A percentile compares a stretch with the other conserved stretches of the same genome.
These are phyloP conservation scores for Pichia norvegensis DNA, from an alignment of 1,139 yeast species.

Conservation along the genomic window DNA sequence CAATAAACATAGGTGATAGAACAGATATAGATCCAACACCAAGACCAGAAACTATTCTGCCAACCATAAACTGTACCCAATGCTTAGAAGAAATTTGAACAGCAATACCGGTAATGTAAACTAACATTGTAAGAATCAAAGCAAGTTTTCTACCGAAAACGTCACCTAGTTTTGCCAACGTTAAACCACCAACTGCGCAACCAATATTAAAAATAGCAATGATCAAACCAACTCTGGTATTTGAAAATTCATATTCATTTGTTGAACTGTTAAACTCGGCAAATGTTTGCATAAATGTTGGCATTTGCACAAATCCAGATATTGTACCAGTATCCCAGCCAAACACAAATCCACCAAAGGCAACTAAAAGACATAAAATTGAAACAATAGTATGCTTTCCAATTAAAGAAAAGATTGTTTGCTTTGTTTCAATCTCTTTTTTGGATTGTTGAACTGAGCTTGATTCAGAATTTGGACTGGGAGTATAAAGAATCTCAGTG, in stretches of 20 bases:
- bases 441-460: background rate
- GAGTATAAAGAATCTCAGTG: background rate
- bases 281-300: constrained; percentile 48
- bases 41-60: constrained; percentile 57
- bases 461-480: background rate
- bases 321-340: constrained; percentile 79
- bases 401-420: background rate
- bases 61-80: constrained; percentile 50
- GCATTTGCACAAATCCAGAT: constrained; percentile 68
- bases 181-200: constrained; percentile 60
- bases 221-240: constrained; percentile 49
- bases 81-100: constrained; percentile 50
- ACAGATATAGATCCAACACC: constrained; percentile 63
- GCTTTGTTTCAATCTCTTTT: background rate
- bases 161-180: constrained; percentile 49
- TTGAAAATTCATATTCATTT: constrained; percentile 24
- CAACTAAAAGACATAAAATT: constrained; percentile 16
- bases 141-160: constrained; percentile 54
- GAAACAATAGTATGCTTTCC: constrained; percentile 7
- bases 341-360: constrained; percentile 63
- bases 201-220: constrained; percentile 65
- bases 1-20: constrained; percentile 55
- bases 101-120: constrained; percentile 53
- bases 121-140: constrained; percentile 43
- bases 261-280: constrained; percentile 36